Conservation (phyloP, 805 yeast species). For the Candida sphagnicola region DNA sequence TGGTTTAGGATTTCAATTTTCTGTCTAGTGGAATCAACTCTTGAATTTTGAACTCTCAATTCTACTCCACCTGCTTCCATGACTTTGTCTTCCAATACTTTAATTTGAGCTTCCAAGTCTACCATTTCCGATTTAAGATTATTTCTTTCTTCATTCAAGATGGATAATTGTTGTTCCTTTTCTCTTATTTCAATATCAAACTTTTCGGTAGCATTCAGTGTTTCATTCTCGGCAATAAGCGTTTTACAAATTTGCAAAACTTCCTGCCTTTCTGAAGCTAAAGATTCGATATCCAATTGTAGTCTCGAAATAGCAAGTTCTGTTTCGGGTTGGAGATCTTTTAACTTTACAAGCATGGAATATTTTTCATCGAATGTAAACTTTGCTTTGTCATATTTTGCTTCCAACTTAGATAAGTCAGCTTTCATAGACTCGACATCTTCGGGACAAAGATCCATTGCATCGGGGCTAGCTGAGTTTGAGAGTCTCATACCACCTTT, state of each 20-base stretch:
- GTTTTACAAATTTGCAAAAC: conserved; percentile 42
- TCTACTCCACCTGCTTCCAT: conserved; percentile 91
- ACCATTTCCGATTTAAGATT: conserved; percentile 50
- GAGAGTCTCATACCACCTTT: conserved; percentile 74
- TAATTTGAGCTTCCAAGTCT: conserved; percentile 54
- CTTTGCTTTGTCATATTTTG: conserved; percentile 45
- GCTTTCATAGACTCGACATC: conserved; percentile 52
- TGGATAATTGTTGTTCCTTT: conserved; percentile 19
- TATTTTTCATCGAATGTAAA: conserved; percentile 57
- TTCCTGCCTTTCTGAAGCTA: conserved; percentile 49
- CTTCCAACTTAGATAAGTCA: conserved; percentile 53
- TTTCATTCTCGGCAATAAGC: conserved; percentile 35
- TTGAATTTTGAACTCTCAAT: conserved; percentile 72
- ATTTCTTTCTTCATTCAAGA: conserved; percentile 13
- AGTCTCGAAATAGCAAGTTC: conserved; percentile 58
- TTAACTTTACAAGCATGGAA: conserved; percentile 50
- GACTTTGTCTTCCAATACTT: conserved; percentile 65
- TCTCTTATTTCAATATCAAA: conserved; percentile 38
- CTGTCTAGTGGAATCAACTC: conserved; percentile 71
- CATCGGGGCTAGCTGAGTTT: conserved; percentile 19
- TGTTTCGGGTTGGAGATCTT: conserved; percentile 66
- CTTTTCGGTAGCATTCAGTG: conserved; percentile 19
- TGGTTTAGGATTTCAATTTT: conserved; percentile 57
- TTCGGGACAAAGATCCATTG: conserved; percentile 45
- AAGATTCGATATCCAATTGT: conserved; percentile 60